These are phyloP conservation scores for Serendipita sp. DNA, from an alignment of 768 basidiomycete species.

Conservation along the genomic window DNA sequence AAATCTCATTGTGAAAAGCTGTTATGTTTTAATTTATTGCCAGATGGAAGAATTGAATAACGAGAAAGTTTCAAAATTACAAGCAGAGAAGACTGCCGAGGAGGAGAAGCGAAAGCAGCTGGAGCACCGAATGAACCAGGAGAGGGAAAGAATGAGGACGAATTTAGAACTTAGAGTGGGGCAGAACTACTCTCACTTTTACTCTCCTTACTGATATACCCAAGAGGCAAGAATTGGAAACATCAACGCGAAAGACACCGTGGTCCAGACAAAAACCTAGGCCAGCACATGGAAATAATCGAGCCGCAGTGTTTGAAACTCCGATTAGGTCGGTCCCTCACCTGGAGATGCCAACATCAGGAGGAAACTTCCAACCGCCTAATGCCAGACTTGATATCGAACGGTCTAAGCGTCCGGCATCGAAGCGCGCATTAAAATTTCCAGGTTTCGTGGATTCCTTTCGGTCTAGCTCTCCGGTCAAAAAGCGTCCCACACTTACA, in stretches of 20 bases:
- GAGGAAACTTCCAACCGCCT: conserved; percentile 15
- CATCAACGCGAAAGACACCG: conserved; percentile 33
- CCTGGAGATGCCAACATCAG: conserved; percentile 16
- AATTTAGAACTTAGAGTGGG: conserved; percentile 53
- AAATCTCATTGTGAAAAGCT: conserved; percentile 7
- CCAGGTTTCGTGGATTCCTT: not conserved
- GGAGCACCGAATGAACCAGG: conserved; percentile 47
- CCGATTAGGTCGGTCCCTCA: not conserved
- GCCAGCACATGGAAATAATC: conserved; percentile 16
- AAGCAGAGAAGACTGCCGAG: conserved; percentile 41
- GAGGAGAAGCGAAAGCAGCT: conserved; percentile 38
- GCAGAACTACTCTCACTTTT: not conserved
- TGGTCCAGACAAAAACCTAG: conserved; percentile 23
- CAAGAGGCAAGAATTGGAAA: conserved; percentile 12
- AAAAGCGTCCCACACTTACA: not conserved
- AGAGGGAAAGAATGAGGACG: conserved; percentile 53
- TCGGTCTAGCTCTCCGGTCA: not conserved
- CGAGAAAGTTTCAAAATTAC: conserved; percentile 37
- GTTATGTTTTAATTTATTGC: conserved; percentile 19
- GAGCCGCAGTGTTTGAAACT: conserved; percentile 3
- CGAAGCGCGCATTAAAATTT: not conserved
- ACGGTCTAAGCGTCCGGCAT: not conserved
- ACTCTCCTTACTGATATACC: not conserved
- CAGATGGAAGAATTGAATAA: conserved; percentile 37
- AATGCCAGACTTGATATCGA: conserved; percentile 12